phyloP scores from a whole-genome alignment of 345 rosid genomes.

The Eucalyptus shirleyi region DNA sequence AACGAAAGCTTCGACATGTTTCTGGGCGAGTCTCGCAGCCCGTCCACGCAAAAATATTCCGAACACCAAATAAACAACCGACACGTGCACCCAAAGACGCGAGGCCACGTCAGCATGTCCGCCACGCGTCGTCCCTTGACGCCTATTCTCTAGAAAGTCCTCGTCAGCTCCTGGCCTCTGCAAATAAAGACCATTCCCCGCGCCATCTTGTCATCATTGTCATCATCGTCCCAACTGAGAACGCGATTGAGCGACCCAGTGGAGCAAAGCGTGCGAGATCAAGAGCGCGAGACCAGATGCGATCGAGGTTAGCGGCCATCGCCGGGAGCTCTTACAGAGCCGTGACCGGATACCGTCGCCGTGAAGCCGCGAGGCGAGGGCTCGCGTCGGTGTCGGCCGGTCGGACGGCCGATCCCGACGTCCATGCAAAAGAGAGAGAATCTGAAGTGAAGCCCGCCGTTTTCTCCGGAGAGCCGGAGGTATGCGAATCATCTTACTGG shows the following conservation, averaged over 20 bases:
- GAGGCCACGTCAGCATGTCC: background rate
- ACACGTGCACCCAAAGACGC: background rate
- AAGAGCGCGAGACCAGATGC: background rate
- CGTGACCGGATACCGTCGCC: background rate
- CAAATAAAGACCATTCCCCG: background rate
- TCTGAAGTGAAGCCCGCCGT: constrained; percentile 27
- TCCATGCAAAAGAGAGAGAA: constrained; percentile 19
- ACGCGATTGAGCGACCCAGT: background rate
- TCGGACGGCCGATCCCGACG: constrained; percentile 24
- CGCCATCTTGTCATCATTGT: background rate
- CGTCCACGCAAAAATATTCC: background rate
- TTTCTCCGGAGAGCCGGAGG: constrained; percentile 31
- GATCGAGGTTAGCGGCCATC: constrained; percentile 10
- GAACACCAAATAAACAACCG: background rate
- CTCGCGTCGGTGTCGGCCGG: constrained; percentile 16
- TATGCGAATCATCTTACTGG: background rate
- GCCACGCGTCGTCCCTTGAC: constrained; percentile 1
- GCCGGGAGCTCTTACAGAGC: constrained; percentile 3
- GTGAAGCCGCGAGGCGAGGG: background rate
- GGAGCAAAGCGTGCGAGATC: background rate
- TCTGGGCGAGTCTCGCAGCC: background rate
- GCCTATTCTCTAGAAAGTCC: constrained; percentile 8
- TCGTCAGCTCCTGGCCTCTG: background rate
- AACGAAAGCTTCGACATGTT: background rate
- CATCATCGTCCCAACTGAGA: background rate